A percentile compares a stretch with the other conserved stretches of the same genome.
Evolutionary conservation across 768 basidiomycete species (phyloP).

Genomic region (Xerocomus brunneocitrinus): DNA sequence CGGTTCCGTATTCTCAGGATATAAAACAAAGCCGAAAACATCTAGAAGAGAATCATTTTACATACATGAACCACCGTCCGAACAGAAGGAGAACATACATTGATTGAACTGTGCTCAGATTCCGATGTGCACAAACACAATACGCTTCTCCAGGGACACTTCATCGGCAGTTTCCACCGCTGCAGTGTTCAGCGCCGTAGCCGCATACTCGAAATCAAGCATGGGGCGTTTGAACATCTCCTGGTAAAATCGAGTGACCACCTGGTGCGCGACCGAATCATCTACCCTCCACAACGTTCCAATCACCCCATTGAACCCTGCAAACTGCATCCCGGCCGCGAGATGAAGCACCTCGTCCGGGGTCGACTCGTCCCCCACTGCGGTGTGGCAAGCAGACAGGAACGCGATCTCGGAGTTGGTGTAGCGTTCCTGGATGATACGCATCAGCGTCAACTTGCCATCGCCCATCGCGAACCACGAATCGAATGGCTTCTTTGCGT

Average conservation of each 20-base stretch:
- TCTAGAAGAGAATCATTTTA: neutral
- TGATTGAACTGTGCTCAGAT: neutral
- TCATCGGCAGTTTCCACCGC: neutral
- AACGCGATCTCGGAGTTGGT: neutral
- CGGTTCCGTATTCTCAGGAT: too few species aligned
- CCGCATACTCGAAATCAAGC: neutral
- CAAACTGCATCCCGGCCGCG: neutral
- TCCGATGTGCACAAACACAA: neutral
- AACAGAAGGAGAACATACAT: neutral
- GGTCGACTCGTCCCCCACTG: neutral
- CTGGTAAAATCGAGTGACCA: neutral
- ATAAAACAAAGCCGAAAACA: neutral
- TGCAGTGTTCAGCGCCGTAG: neutral
- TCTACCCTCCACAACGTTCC: neutral
- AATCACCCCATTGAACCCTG: neutral
- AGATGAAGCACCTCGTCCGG: constrained; percentile 1
- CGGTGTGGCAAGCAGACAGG: neutral
- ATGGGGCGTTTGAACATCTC: neutral
- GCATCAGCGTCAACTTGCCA: neutral
- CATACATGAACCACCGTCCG: neutral
- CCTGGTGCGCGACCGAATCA: neutral
- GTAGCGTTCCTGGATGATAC: neutral
- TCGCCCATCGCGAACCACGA: constrained; percentile 1
- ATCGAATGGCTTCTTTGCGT: neutral
- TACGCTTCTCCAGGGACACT: neutral